Percentiles rank a stretch among this genome's conserved stretches.
phyloP scores from a whole-genome alignment of 2,329 filamentous ascomycete genomes.

The Dendrostoma leiphaemia region DNA sequence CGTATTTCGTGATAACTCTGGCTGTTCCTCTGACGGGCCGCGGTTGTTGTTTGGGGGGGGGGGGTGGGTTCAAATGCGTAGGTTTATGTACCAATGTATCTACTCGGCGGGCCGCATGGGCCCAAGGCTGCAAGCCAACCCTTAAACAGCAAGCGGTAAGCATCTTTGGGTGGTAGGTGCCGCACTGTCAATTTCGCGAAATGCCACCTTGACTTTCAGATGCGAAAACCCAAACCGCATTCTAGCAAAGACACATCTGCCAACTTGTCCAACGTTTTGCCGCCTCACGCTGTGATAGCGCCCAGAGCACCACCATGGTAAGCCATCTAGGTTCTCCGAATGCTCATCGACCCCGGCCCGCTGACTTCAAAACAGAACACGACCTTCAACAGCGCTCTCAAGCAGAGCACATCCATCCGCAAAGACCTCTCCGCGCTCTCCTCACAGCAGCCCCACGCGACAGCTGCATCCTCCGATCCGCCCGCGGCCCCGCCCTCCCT shows the following conservation, averaged over 20 bases:
- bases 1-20: too few relatives aligned
- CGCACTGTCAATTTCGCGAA: background rate
- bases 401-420: constrained; percentile 78
- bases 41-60: too few relatives aligned
- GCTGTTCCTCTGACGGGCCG: too few relatives aligned
- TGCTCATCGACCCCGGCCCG: too few relatives aligned
- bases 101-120: too few relatives aligned
- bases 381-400: constrained; percentile 82
- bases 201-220: constrained; percentile 2
- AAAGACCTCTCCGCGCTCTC: constrained; percentile 72
- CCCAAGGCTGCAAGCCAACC: too few relatives aligned
- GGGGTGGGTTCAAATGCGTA: too few relatives aligned
- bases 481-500: constrained; percentile 48
- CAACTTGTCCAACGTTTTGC: background rate
- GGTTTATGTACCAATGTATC: too few relatives aligned
- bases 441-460: constrained; percentile 25
- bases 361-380: constrained; percentile 73
- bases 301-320: background rate
- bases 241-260: background rate
- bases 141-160: background rate
- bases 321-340: too few relatives aligned
- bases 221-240: background rate
- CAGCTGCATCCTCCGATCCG: constrained; percentile 15
- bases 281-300: background rate
- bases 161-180: background rate